Percentiles rank a stretch among this genome's conserved stretches.
Conservation (phyloP, 768 basidiomycete genomes). For the Xanthoconium purpureum region DNA sequence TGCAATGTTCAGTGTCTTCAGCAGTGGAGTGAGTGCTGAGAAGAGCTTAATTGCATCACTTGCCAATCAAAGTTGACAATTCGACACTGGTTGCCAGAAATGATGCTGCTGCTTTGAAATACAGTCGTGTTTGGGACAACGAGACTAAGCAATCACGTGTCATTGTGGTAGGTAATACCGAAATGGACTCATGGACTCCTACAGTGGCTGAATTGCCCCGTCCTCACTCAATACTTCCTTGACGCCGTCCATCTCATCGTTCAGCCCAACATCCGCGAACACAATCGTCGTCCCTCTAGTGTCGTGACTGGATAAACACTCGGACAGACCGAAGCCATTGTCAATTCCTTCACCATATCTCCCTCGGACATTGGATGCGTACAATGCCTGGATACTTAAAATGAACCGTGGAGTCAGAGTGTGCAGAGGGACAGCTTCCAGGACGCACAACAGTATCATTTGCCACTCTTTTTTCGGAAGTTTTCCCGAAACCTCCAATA, state of each 20-base stretch:
- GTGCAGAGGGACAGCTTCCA: not conserved
- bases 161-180: too few relatives aligned
- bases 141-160: too few relatives aligned
- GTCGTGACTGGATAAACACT: too few relatives aligned
- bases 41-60: too few relatives aligned
- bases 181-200: too few relatives aligned
- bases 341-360: not conserved
- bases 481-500: not conserved
- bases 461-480: not conserved
- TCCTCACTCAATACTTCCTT: too few relatives aligned
- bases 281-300: not conserved
- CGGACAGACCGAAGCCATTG: not conserved
- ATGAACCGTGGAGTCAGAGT: not conserved
- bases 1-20: too few relatives aligned
- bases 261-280: not conserved
- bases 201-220: too few relatives aligned
- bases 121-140: too few relatives aligned
- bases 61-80: not conserved
- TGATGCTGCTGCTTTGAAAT: too few relatives aligned
- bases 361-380: not conserved
- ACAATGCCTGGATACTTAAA: not conserved
- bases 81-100: too few relatives aligned
- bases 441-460: not conserved
- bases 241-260: not conserved
- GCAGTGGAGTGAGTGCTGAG: not conserved